Percentiles rank a stretch among this genome's conserved stretches.
Conservation (phyloP, 1,284 basidiomycete species). For the Tylopilus sp. region DNA sequence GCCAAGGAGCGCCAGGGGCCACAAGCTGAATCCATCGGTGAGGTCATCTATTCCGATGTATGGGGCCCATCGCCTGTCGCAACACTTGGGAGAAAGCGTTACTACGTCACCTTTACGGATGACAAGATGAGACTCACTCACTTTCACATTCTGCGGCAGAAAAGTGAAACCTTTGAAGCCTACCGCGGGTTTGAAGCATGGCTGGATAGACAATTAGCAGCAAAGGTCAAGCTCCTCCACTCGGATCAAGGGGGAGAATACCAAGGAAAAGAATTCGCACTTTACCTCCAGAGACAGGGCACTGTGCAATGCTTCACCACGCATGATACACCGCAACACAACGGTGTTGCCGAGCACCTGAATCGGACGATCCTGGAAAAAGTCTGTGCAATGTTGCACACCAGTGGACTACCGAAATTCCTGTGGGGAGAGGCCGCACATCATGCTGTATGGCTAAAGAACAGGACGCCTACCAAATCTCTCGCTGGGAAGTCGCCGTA, state of each 20-base stretch:
- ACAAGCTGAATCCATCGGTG: background rate
- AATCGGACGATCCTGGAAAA: background rate
- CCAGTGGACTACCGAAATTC: background rate
- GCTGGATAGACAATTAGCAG: background rate
- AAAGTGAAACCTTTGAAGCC: background rate
- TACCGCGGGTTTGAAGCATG: background rate
- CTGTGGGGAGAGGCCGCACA: background rate
- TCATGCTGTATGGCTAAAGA: background rate
- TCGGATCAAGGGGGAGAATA: background rate
- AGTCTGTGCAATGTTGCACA: background rate
- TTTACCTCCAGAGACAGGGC: background rate
- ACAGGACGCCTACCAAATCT: background rate
- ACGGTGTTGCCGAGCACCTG: background rate
- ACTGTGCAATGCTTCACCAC: background rate
- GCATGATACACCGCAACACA: background rate
- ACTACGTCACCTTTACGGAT: background rate
- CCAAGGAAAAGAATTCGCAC: background rate
- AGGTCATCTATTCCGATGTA: background rate
- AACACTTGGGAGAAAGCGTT: background rate
- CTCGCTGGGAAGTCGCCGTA: background rate
- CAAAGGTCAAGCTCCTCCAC: background rate
- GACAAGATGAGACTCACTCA: background rate
- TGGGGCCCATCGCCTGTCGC: background rate
- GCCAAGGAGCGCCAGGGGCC: background rate
- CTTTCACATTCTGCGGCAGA: background rate